Conservation (phyloP, 2,329 filamentous ascomycete genomes). For the Penicillium sp. region DNA sequence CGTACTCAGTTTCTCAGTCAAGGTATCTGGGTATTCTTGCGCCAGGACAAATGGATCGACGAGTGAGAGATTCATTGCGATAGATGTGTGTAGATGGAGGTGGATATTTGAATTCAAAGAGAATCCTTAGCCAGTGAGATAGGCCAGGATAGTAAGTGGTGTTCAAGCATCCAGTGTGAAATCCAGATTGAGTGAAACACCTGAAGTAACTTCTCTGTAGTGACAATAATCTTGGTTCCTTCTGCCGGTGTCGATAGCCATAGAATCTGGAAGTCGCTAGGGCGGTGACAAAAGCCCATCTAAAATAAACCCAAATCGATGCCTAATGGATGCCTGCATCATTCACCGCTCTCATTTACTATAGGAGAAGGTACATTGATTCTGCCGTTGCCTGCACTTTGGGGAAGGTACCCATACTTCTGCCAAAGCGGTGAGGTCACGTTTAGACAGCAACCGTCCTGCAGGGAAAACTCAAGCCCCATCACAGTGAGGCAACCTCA, state of each 20-base stretch:
- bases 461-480: slow-evolving; percentile 41
- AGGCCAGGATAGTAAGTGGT: slow-evolving; percentile 24
- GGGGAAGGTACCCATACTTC: slow-evolving; percentile 7
- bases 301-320: slow-evolving; percentile 2
- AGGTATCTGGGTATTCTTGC: slow-evolving; percentile 84
- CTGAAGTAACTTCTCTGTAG: neutral
- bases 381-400: slow-evolving; percentile 1
- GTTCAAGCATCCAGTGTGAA: slow-evolving; percentile 27
- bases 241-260: slow-evolving; percentile 6
- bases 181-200: neutral
- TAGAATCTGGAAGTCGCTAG: slow-evolving; percentile 1
- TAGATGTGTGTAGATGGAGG: neutral
- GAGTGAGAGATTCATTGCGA: slow-evolving; percentile 66
- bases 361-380: neutral
- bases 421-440: slow-evolving; percentile 23
- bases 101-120: neutral
- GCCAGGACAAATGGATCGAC: slow-evolving; percentile 69
- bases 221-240: neutral
- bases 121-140: slow-evolving; percentile 21
- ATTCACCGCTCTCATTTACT: slow-evolving; percentile 2
- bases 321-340: neutral
- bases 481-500: slow-evolving; percentile 42
- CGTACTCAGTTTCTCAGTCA: slow-evolving; percentile 79
- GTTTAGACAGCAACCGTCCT: slow-evolving; percentile 24
- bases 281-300: slow-evolving; percentile 11